These are phyloP conservation scores for Hypholoma fasciculare DNA, from an alignment of 768 basidiomycete genomes.

Conservation along the genomic window DNA sequence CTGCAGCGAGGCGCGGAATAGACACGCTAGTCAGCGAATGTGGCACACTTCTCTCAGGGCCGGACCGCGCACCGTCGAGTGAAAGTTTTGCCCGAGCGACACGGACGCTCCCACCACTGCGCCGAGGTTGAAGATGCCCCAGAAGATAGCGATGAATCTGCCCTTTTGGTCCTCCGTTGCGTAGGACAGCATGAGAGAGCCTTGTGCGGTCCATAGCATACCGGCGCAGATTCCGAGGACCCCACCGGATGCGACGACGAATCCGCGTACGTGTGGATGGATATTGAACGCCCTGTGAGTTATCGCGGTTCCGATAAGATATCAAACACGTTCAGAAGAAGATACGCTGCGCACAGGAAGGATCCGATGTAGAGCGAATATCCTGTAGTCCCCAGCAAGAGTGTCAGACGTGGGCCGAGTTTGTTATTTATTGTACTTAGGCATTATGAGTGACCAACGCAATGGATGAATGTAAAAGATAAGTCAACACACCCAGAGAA, in stretches of 20 bases:
- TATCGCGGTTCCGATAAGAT: too few species aligned
- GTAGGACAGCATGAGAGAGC: conserved; percentile 83
- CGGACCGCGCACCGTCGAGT: conserved; percentile 48
- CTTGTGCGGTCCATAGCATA: conserved; percentile 82
- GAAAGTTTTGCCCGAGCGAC: conserved; percentile 69
- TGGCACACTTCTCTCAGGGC: not conserved
- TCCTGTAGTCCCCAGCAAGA: conserved; percentile 72
- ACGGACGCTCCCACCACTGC: conserved; percentile 79
- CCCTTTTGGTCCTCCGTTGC: conserved; percentile 82
- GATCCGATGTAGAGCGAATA: conserved; percentile 78
- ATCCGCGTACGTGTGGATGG: conserved; percentile 56
- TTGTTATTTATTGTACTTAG: conserved; percentile 76
- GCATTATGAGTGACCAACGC: not conserved
- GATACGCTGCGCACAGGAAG: conserved; percentile 47
- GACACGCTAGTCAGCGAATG: conserved; percentile 6
- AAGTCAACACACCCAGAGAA: conserved; percentile 57
- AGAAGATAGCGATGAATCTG: conserved; percentile 75
- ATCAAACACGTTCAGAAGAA: too few species aligned
- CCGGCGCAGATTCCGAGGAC: conserved; percentile 72
- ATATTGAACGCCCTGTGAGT: conserved; percentile 63
- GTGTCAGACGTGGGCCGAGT: conserved; percentile 73
- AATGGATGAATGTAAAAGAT: not conserved
- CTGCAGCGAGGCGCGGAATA: conserved; percentile 25
- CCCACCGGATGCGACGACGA: conserved; percentile 72
- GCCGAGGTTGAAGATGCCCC: conserved; percentile 83